phyloP scores from a whole-genome alignment of 148 eudicot genomes.

The Beta vulgaris region DNA sequence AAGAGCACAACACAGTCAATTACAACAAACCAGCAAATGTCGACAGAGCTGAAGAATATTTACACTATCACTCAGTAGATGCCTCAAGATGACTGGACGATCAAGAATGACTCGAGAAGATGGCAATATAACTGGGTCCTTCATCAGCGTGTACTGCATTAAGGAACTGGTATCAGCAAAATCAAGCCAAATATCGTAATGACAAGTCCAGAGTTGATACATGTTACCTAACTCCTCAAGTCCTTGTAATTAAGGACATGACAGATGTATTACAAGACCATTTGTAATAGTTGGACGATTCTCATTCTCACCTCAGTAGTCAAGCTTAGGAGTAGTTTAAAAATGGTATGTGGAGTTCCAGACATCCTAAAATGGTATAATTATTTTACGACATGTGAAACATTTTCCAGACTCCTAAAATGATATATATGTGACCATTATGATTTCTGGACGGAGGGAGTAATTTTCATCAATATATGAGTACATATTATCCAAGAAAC shows the following conservation, averaged over 20 bases:
- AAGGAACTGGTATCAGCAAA: slow-evolving; percentile 14
- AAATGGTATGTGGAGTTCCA: no score
- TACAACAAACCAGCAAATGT: not conserved
- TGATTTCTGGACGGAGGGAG: not conserved
- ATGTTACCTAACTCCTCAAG: not conserved
- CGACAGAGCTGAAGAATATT: slow-evolving; percentile 9
- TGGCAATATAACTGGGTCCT: slow-evolving; percentile 92
- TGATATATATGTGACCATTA: not conserved
- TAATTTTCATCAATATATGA: not conserved
- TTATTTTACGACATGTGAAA: no score
- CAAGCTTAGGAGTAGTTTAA: no score
- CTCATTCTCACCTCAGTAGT: not conserved
- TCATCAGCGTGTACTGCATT: slow-evolving; percentile 92
- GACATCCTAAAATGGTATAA: no score
- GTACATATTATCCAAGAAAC: not conserved
- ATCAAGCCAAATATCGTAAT: not conserved
- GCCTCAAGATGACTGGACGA: slow-evolving; percentile 93
- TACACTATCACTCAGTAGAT: slow-evolving; percentile 90
- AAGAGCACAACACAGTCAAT: not conserved
- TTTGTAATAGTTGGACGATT: not conserved
- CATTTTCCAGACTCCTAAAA: no score
- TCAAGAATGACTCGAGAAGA: slow-evolving; percentile 82
- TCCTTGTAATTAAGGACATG: not conserved
- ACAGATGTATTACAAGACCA: not conserved
- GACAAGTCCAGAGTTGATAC: not conserved